A percentile compares a stretch with the other conserved stretches of the same genome.
Conservation (phyloP, 2,329 filamentous ascomycete genomes). For the Moelleriella libera region DNA sequence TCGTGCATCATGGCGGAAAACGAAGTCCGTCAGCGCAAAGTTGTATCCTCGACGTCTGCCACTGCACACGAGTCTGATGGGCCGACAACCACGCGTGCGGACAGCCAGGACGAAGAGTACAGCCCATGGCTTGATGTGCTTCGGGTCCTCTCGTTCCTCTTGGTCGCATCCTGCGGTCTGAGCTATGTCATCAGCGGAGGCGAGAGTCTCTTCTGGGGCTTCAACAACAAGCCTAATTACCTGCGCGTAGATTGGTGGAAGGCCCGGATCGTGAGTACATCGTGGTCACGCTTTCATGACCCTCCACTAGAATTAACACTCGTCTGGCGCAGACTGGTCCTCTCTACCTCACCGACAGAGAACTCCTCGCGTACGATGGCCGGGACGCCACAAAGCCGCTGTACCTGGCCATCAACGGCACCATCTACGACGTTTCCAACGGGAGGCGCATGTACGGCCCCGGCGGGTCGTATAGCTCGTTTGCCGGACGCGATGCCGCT, state of each 20-base stretch:
- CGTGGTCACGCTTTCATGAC: background rate
- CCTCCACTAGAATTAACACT: too few relatives aligned
- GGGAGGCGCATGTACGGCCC: conserved; percentile 62
- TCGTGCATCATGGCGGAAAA: conserved; percentile 19
- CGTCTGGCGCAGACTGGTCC: conserved; percentile 33
- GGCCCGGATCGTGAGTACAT: conserved; percentile 39
- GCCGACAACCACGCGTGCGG: conserved; percentile 5
- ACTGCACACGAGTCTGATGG: conserved; percentile 4
- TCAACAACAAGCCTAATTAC: conserved; percentile 48
- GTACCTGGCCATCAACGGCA: conserved; percentile 81
- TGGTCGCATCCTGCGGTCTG: conserved; percentile 51
- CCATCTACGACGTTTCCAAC: conserved; percentile 69
- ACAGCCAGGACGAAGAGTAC: conserved; percentile 43
- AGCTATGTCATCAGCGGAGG: conserved; percentile 66
- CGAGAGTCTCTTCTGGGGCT: conserved; percentile 54
- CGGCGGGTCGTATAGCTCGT: conserved; percentile 74
- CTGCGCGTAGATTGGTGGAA: conserved; percentile 43
- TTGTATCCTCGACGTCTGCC: conserved; percentile 8
- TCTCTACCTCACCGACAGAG: conserved; percentile 54
- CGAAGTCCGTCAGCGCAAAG: conserved; percentile 30
- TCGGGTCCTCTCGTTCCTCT: conserved; percentile 52
- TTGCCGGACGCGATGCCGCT: conserved; percentile 74
- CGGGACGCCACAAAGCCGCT: conserved; percentile 60
- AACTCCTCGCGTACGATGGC: conserved; percentile 69
- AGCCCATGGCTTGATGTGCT: conserved; percentile 49